These are phyloP conservation scores for Suhomyces guaymorum DNA, from an alignment of 1,139 yeast genomes.

Conservation along the genomic window DNA sequence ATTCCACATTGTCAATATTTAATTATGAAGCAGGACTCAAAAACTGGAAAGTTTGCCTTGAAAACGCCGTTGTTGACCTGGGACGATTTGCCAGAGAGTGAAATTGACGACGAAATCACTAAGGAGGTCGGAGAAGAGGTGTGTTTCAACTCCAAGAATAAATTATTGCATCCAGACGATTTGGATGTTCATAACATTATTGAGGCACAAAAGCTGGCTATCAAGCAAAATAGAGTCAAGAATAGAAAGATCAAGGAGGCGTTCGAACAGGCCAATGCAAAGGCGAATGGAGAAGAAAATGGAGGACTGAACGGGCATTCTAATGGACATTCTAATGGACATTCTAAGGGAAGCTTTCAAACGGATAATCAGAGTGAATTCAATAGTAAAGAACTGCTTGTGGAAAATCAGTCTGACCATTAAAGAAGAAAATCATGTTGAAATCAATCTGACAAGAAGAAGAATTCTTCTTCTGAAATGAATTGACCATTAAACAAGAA, in stretches of 20 bases:
- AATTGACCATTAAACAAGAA: no score
- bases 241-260: conserved; percentile 39
- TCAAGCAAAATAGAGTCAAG: conserved; percentile 37
- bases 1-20: conserved; percentile 83
- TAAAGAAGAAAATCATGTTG: no score
- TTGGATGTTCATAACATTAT: conserved; percentile 44
- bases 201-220: conserved; percentile 48
- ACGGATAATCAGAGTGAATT: conserved; percentile 33
- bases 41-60: conserved; percentile 43
- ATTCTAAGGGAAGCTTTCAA: conserved; percentile 19
- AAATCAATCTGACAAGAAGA: no score
- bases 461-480: no score
- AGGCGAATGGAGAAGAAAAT: conserved; percentile 1
- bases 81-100: conserved; percentile 53
- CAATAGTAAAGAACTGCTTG: conserved; percentile 20
- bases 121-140: conserved; percentile 47
- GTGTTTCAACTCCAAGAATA: conserved; percentile 40
- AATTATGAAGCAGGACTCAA: conserved; percentile 63
- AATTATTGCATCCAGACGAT: conserved; percentile 39
- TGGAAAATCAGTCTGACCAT: neutral
- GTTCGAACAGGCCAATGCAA: conserved; percentile 21
- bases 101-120: conserved; percentile 40
- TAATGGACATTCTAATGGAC: no score
- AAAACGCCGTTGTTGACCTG: conserved; percentile 60
- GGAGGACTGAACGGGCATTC: no score